Base-by-base conservation (phyloP, 208 protist species). In the Leishmania tarentolae region DNA sequence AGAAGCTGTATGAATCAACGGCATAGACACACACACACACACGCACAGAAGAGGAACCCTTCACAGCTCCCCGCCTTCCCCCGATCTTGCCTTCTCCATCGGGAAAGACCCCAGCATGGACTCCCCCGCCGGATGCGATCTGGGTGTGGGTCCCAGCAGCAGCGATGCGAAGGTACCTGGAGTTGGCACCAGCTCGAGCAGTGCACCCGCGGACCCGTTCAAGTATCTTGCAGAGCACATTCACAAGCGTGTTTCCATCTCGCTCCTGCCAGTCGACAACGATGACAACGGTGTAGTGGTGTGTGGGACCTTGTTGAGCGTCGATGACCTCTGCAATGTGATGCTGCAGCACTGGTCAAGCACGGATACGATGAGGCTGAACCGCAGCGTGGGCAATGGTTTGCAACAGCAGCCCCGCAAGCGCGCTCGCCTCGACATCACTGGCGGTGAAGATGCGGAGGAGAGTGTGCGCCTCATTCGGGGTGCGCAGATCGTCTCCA, bases 301-400 rank as follows among this genome's bases (percentile, higher is more conserved):
- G 46, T 17, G 61, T 37, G 92, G 92, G 21, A 91, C 83, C n/a
- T 81, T 96, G 66, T 50, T 93, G 44, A 88, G 86, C 35, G 86
- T 94, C 9, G 92, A 96, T 78, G 92, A 96, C 44, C 82, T 92
- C 40, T 88, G 90, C 73, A 96, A 96, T 75, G 78, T 94, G 28
- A 71, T 94, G 63, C 24, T 96, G 74, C 66, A 83, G 74, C 66
- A 88, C 77, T 95, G 90, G 91, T 59, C 37, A 5, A 81, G 81
- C 65, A 76, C 72, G 8, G 74, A 81, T 19, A 9, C 71, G 5
- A 35, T 74, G 21, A 46, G n/a, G 73, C 35, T 37, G 19, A 56
- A 68, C 37, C 6, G 74, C n/a, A 28, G 74, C 40, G 44, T 42
- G 35, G 69, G 46, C 11, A 52, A 73, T 73, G 69, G 69, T 53